Conservation (phyloP, 169 alveolate species). For the Perkinsus marinus region DNA sequence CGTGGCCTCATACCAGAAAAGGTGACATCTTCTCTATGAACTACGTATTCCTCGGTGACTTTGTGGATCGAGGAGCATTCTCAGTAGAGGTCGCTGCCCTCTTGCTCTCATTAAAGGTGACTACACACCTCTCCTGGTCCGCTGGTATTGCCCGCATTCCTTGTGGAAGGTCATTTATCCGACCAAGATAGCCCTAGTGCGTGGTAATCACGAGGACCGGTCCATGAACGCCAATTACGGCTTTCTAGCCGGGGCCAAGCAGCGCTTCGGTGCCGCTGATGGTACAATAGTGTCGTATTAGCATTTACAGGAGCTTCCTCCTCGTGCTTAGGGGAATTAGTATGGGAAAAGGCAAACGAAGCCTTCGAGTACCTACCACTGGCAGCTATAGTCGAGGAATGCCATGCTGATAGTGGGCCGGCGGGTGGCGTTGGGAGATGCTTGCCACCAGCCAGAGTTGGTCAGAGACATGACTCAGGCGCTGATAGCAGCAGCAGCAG, state of each 20-base stretch:
- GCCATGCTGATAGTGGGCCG: not conserved
- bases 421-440: too few relatives aligned
- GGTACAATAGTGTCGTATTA: not conserved
- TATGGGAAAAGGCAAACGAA: conserved; percentile 42
- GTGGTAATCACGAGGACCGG: conserved; percentile 65
- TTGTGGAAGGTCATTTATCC: conserved; percentile 18
- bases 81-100: conserved; percentile 45
- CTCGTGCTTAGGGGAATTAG: not conserved
- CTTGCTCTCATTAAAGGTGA: conserved; percentile 33
- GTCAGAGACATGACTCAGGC: too few relatives aligned
- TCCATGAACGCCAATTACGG: conserved; percentile 19
- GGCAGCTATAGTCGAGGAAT: conserved; percentile 32
- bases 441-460: not conserved
- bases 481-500: not conserved
- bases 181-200: conserved; percentile 43
- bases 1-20: conserved; percentile 34
- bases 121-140: not conserved
- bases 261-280: conserved; percentile 9
- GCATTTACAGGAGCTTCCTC: not conserved
- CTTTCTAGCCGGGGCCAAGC: conserved; percentile 11
- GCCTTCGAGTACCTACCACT: conserved; percentile 43
- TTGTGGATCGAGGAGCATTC: conserved; percentile 55
- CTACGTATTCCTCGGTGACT: conserved; percentile 65
- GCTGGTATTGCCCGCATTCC: not conserved
- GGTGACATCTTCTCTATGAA: conserved; percentile 71